These are phyloP conservation scores for Lyophyllum decastes DNA, from an alignment of 768 basidiomycete genomes.

Conservation along the genomic window DNA sequence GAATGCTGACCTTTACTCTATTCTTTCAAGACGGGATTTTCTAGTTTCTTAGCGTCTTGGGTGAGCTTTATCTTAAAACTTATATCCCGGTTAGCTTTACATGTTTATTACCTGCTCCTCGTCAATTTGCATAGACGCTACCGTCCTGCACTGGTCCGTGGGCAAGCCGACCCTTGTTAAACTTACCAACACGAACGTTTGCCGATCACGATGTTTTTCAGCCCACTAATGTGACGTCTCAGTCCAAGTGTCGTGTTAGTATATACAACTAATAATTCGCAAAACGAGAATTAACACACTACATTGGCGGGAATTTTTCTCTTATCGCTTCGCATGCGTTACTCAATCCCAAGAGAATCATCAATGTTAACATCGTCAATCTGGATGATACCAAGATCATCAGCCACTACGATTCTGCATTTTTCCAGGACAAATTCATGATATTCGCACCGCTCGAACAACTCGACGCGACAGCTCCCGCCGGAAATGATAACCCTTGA, in stretches of 20 bases:
- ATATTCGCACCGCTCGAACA: neutral
- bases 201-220: too few relatives aligned
- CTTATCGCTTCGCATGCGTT: neutral
- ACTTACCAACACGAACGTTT: neutral
- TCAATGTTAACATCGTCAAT: neutral
- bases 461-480: neutral
- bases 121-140: neutral
- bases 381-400: neutral
- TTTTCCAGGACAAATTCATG: neutral
- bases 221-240: too few relatives aligned
- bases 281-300: too few relatives aligned
- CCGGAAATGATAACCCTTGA: too few relatives aligned
- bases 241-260: neutral
- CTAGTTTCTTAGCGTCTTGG: neutral
- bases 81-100: neutral
- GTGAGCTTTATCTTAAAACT: neutral
- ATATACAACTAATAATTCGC: too few relatives aligned
- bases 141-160: neutral
- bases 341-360: neutral
- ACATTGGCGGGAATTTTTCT: neutral
- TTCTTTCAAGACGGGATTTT: neutral
- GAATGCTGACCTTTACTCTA: neutral
- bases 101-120: neutral
- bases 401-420: neutral
- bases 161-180: neutral